Conservation (phyloP, 2,329 filamentous ascomycete species). For the Fusarium torreyae region DNA sequence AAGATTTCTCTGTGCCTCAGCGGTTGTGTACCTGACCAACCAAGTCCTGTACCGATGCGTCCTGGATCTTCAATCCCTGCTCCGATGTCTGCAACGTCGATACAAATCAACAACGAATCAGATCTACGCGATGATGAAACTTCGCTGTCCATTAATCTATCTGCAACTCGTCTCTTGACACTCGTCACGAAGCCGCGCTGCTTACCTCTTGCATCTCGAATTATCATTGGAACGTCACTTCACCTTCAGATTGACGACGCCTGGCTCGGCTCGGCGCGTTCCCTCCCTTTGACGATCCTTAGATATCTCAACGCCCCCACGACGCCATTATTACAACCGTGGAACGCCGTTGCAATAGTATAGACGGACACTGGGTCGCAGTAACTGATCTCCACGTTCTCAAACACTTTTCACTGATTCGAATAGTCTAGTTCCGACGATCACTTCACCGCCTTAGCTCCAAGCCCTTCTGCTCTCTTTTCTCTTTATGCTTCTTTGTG, state of each 20-base stretch:
- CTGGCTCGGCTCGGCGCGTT: slow-evolving; percentile 39
- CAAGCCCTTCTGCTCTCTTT: slow-evolving; percentile 20
- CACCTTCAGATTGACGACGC: slow-evolving; percentile 7
- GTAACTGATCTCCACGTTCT: slow-evolving; percentile 17
- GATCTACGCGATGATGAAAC: neutral
- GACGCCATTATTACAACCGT: slow-evolving; percentile 9
- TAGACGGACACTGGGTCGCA: slow-evolving; percentile 20
- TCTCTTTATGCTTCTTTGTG: slow-evolving; percentile 18
- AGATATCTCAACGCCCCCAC: slow-evolving; percentile 24
- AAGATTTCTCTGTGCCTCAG: slow-evolving; percentile 6
- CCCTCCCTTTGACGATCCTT: slow-evolving; percentile 25
- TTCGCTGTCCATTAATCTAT: slow-evolving; percentile 17
- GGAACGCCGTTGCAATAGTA: slow-evolving; percentile 26
- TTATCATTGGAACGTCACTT: slow-evolving; percentile 4
- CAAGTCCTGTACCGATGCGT: slow-evolving; percentile 7
- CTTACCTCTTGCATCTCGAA: slow-evolving; percentile 10
- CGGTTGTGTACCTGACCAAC: slow-evolving; percentile 8
- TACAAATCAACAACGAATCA: slow-evolving; percentile 15
- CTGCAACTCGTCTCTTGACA: slow-evolving; percentile 15
- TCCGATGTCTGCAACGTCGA: slow-evolving; percentile 11
- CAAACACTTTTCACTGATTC: slow-evolving; percentile 14
- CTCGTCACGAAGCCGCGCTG: slow-evolving; percentile 6
- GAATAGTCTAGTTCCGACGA: slow-evolving; percentile 23
- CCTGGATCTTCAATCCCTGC: slow-evolving; percentile 10
- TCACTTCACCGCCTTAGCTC: slow-evolving; percentile 28